These are phyloP conservation scores for Chenopodium quinoa DNA, from an alignment of 148 eudicot genomes.

Conservation along the genomic window DNA sequence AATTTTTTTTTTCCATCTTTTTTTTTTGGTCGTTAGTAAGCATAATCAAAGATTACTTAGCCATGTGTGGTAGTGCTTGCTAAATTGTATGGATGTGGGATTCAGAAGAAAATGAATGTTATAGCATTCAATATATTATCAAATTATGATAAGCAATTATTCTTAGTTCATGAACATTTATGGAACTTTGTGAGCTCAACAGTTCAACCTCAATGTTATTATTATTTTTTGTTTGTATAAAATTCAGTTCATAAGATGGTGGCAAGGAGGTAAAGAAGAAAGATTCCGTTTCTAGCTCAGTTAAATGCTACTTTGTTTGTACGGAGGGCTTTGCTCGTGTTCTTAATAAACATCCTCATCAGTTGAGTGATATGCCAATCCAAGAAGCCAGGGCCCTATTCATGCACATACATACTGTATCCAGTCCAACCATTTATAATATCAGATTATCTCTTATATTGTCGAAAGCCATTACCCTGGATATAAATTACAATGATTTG, in stretches of 20 bases:
- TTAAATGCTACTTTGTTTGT: conserved; percentile 56
- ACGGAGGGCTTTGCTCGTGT: conserved; percentile 38
- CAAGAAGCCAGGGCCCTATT: conserved; percentile 51
- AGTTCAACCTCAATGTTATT: neutral
- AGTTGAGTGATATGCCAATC: conserved; percentile 23
- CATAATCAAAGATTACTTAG: no score
- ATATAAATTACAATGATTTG: conserved; percentile 45
- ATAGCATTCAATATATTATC: no score
- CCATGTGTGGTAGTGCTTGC: no score
- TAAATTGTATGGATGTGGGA: no score
- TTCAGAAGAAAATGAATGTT: no score
- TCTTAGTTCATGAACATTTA: neutral
- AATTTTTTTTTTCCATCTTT: no score
- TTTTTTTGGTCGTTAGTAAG: no score
- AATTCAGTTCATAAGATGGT: conserved; percentile 59
- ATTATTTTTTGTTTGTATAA: no score
- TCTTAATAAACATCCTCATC: conserved; percentile 16
- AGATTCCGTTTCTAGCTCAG: conserved; percentile 31
- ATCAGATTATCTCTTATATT: conserved; percentile 70
- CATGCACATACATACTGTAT: conserved; percentile 58
- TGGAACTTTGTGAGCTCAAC: neutral
- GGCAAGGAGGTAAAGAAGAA: conserved; percentile 44
- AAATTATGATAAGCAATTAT: no score
- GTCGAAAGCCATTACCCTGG: conserved; percentile 61
- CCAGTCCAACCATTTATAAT: conserved; percentile 50